Base-by-base conservation (phyloP, 495 filamentous ascomycete genomes). In the Penicillium waksmanii region DNA sequence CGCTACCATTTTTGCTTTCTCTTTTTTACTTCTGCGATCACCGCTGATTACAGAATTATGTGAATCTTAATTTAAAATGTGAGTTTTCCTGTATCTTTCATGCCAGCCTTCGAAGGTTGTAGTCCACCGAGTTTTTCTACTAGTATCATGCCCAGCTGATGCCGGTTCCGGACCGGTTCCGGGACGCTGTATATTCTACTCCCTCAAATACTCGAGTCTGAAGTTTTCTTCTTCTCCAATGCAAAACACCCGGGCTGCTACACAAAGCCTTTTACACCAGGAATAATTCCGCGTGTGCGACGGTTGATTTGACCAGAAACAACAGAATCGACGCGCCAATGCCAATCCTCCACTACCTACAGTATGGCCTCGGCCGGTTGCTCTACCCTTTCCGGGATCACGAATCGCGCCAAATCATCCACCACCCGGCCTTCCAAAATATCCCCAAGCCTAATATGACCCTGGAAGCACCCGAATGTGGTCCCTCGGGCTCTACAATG, bases 401-500 rank as follows among this genome's bases (percentile, higher is more conserved):
- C 58, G 73, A 76, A 23, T 62, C 55, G 5, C 55, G 60, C 11
- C 67, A 73, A 42, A 67, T 74, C 50, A 61, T 66, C 35, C 44
- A 64, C 15, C 58, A 55, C 23, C 46, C 51, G 6, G 68, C 73
- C 6, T 74, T 76, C 55, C 59, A 65, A 17, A 52, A 66, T 18
- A 51, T 73, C 13, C 65, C 74, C 2, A 61, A 73, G 12, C 71
- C 73, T 3, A 79, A 76, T 33, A 76, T 84, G 63, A 70, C 62
- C 7, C 67, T 83, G 13, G 74, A 76, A 10, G 71, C 75, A 8
- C 62, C 70, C 2, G 76, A 77, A 42, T 73, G 72, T 58, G 79
- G 78, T 18, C 66, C 65, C 10, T 72, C 70, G 1, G 71, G 72
- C 25, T 74, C 76, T 9, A 54, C 49, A 2, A 54, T 83, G n/a